A percentile compares a stretch with the other conserved stretches of the same genome.
Evolutionary conservation across 805 yeast species (phyloP).

Genomic region (Barnettozyma wickerhamii): DNA sequence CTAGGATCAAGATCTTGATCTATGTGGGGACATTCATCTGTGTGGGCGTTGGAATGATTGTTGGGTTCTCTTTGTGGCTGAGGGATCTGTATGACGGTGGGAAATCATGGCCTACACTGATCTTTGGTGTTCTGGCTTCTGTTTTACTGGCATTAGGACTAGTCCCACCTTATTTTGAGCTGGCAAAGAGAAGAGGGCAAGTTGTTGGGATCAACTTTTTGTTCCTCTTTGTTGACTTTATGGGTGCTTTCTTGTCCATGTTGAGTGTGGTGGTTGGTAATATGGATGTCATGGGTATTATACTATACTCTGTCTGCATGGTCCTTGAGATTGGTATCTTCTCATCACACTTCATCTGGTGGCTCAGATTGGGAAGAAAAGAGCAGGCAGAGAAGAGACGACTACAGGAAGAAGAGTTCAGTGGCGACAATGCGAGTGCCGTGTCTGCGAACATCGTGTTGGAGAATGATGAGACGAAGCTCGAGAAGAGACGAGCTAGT

Average conservation of each 20-base stretch:
- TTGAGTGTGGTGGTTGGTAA: slow-evolving; percentile 53
- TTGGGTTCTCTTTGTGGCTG: slow-evolving; percentile 69
- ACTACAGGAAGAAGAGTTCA: background rate
- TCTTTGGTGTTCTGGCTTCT: slow-evolving; percentile 80
- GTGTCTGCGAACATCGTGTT: background rate
- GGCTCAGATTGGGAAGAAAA: slow-evolving; percentile 28
- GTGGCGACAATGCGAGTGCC: background rate
- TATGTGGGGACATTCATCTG: slow-evolving; percentile 36
- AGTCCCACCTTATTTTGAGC: slow-evolving; percentile 85
- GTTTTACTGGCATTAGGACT: slow-evolving; percentile 73
- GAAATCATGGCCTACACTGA: slow-evolving; percentile 68
- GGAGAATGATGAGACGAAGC: background rate
- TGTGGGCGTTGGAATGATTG: slow-evolving; percentile 54
- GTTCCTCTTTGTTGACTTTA: slow-evolving; percentile 68
- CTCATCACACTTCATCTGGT: slow-evolving; percentile 59
- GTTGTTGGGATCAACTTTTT: slow-evolving; percentile 88
- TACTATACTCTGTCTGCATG: slow-evolving; percentile 62
- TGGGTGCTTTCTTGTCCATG: slow-evolving; percentile 82
- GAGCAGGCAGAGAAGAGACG: slow-evolving; percentile 1
- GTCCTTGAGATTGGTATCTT: slow-evolving; percentile 69
- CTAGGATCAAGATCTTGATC: slow-evolving; percentile 33
- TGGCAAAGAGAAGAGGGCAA: slow-evolving; percentile 72
- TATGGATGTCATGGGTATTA: slow-evolving; percentile 66
- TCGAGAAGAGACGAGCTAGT: background rate
- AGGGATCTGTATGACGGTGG: slow-evolving; percentile 51